Conservation (phyloP, 2,329 filamentous ascomycete species). For the Pyrenophora tritici-repentis region DNA sequence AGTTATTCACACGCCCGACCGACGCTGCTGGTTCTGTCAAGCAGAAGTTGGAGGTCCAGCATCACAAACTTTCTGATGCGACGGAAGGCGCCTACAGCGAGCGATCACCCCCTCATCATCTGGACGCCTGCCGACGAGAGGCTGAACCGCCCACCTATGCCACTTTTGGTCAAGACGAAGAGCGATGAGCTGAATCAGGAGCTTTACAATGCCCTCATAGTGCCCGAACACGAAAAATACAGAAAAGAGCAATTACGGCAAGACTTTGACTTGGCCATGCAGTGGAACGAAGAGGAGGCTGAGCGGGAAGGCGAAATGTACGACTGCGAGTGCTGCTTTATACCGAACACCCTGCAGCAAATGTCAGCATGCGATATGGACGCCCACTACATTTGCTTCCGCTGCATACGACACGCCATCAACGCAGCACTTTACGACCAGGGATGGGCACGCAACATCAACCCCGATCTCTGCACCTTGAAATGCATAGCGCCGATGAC, state of each 20-base stretch:
- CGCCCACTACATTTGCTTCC: conserved; percentile 77
- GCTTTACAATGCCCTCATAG: conserved; percentile 52
- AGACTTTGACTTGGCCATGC: conserved; percentile 51
- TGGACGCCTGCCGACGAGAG: conserved; percentile 64
- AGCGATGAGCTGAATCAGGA: conserved; percentile 61
- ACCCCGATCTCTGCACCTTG: conserved; percentile 73
- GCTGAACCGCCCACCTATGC: conserved; percentile 59
- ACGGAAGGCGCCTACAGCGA: conserved; percentile 61
- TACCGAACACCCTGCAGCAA: conserved; percentile 71
- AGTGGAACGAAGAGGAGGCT: conserved; percentile 56
- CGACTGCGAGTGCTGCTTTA: conserved; percentile 82
- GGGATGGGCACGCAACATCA: conserved; percentile 82
- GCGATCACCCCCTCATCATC: conserved; percentile 64
- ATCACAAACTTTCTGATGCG: conserved; percentile 72
- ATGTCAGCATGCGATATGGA: conserved; percentile 71
- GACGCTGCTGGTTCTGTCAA: conserved; percentile 70
- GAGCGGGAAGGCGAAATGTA: conserved; percentile 54
- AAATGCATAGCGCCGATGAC: conserved; percentile 79
- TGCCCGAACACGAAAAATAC: conserved; percentile 48
- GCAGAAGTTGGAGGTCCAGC: conserved; percentile 77
- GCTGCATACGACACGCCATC: conserved; percentile 79
- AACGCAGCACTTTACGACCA: conserved; percentile 92
- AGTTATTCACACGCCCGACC: conserved; percentile 74
- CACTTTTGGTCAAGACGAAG: conserved; percentile 68
- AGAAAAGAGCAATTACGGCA: conserved; percentile 46